Evolutionary conservation across 108 stramenopile species (phyloP), one percentile per base, ranked within the genome.

Genomic region (Fragilariopsis cylindrus): DNA sequence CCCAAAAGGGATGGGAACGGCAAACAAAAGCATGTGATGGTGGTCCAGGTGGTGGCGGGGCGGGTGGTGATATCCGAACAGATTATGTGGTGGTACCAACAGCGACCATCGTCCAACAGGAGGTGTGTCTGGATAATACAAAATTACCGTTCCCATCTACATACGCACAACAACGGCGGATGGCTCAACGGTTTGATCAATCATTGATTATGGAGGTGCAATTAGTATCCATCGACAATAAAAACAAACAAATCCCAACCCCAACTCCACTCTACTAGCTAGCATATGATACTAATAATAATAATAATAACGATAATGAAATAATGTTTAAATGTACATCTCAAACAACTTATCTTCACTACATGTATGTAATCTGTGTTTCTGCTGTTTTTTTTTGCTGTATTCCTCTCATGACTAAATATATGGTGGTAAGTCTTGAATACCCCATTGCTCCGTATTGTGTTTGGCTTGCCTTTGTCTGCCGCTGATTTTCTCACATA

Each of bases 101-200:
- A 8, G 94, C 94, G 0, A 90, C 89, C 8, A 93, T 96, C 86
- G 94, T 96, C 39, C 83, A 86, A 43, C 80, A 86, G 76, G 94
- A 96, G 68, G 85, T 80, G 42, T 96, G 94, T 60, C 92, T 96
- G 67, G 94, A 96, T 70, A 89, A 65, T 43, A 87, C 54, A 5
- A 90, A 91, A 68, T 57, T 82, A 62, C 94, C 95, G 11, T 96
- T 96, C 70, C 95, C 95, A 8, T 54, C 71, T 4, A 79, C 86
- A 12, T 96, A 90, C 75, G 95, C 87, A 8, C 81, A 93, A 74
- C 90, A 92, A 60, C 77, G 95, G 62, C 77, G 95, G 48, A 90
- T 96, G 90, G 95, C 92, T 9, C 95, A 96, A 70, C 79, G 92
- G 46, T 96, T 96, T 72, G 95, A 96, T 76, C 95, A 96, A 79